Evolutionary conservation across 495 filamentous ascomycete genomes (phyloP).

Genomic region (Penicillium dipodomyicola): DNA sequence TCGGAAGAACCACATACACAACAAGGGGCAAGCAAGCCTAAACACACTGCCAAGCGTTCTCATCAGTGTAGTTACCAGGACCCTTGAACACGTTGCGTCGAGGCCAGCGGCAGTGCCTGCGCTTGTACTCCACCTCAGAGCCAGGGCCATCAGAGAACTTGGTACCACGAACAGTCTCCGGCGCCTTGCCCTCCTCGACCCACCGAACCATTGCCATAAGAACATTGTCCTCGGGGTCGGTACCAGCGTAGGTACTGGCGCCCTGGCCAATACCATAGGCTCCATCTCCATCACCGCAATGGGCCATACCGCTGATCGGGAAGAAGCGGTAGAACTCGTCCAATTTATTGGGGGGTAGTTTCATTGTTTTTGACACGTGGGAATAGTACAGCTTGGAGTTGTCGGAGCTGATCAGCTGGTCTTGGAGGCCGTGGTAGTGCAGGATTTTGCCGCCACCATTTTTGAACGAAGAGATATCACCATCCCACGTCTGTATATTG

Average conservation of each 20-base stretch:
- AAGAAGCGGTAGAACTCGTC: slow-evolving; percentile 63
- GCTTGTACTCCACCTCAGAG: slow-evolving; percentile 33
- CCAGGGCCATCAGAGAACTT: slow-evolving; percentile 49
- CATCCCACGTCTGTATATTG: slow-evolving; percentile 50
- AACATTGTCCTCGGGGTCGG: slow-evolving; percentile 42
- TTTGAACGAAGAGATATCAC: slow-evolving; percentile 44
- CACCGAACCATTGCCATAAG: slow-evolving; percentile 57
- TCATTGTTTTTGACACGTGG: slow-evolving; percentile 46
- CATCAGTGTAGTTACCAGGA: slow-evolving; percentile 41
- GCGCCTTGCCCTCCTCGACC: slow-evolving; percentile 58
- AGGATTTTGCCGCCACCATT: slow-evolving; percentile 49
- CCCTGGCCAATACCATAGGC: slow-evolving; percentile 54
- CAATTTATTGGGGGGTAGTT: slow-evolving; percentile 35
- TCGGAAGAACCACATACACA: neutral
- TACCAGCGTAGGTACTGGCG: slow-evolving; percentile 25
- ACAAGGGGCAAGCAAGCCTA: slow-evolving; percentile 7
- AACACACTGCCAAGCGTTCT: slow-evolving; percentile 41
- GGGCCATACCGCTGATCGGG: slow-evolving; percentile 55
- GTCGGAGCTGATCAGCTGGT: slow-evolving; percentile 45
- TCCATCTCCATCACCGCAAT: slow-evolving; percentile 52
- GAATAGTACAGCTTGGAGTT: slow-evolving; percentile 46
- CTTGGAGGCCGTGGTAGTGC: slow-evolving; percentile 50
- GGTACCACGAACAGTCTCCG: slow-evolving; percentile 51
- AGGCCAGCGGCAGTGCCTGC: slow-evolving; percentile 43
- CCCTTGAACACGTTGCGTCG: slow-evolving; percentile 39